Evolutionary conservation across 371 early-diverging fungal species (phyloP).

Genomic region (Mucor sp.): DNA sequence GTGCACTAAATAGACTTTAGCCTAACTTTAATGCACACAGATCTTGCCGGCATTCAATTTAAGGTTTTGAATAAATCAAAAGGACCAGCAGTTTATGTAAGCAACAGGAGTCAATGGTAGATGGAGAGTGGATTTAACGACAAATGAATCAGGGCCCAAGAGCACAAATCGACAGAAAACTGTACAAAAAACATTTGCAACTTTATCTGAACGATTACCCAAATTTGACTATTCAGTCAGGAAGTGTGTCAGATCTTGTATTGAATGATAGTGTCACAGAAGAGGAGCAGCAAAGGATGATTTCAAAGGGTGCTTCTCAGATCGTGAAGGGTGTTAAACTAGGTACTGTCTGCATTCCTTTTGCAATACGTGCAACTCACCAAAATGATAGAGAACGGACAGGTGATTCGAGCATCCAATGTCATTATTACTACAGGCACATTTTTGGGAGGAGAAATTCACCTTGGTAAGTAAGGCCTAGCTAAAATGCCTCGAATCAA

Average conservation of each 20-base stretch:
- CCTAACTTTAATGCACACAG: slow-evolving; percentile 24
- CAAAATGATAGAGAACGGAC: slow-evolving; percentile 57
- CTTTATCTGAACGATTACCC: slow-evolving; percentile 61
- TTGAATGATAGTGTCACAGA: slow-evolving; percentile 44
- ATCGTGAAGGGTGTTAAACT: slow-evolving; percentile 42
- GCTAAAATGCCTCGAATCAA: no score
- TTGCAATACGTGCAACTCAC: neutral
- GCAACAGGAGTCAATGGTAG: neutral
- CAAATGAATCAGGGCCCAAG: slow-evolving; percentile 63
- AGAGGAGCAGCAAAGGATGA: slow-evolving; percentile 25
- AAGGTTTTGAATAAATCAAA: slow-evolving; percentile 84
- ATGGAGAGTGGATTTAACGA: no score
- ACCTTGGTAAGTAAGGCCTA: slow-evolving; percentile 53
- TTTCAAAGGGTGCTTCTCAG: slow-evolving; percentile 30
- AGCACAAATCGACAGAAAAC: slow-evolving; percentile 82
- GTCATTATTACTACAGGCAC: slow-evolving; percentile 88
- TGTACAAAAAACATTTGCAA: slow-evolving; percentile 81
- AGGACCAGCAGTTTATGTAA: slow-evolving; percentile 86
- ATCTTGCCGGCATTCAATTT: slow-evolving; percentile 85
- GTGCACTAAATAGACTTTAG: neutral
- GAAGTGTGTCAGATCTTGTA: slow-evolving; percentile 76
- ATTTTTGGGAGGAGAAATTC: slow-evolving; percentile 85
- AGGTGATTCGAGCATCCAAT: slow-evolving; percentile 67
- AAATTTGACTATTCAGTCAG: slow-evolving; percentile 71
- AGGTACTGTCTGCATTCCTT: slow-evolving; percentile 20